These are phyloP conservation scores for Dothistroma pini DNA, from an alignment of 2,329 filamentous ascomycete genomes.

Conservation along the genomic window DNA sequence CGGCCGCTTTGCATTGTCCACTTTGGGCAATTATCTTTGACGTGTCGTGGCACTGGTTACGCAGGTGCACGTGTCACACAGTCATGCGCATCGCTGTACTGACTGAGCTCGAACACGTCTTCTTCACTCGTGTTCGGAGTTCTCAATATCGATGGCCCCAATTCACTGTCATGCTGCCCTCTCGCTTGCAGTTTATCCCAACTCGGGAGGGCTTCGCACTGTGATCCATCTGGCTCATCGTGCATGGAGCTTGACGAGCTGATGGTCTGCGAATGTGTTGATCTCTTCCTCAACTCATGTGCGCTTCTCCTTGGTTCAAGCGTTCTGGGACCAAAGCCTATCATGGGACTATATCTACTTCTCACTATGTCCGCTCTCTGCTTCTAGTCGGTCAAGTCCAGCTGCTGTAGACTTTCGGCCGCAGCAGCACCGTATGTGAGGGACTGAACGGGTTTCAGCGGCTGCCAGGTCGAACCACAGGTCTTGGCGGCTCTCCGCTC, in stretches of 20 bases:
- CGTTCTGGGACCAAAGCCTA: constrained; percentile 5
- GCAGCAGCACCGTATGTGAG: constrained; percentile 3
- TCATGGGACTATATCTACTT: neutral
- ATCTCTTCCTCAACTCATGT: neutral
- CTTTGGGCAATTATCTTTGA: neutral
- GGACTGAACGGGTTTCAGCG: constrained; percentile 3
- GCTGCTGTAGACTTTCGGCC: neutral
- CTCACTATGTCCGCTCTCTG: neutral
- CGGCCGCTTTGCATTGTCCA: neutral
- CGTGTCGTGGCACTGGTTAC: neutral
- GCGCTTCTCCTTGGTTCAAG: neutral
- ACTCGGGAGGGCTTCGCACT: neutral
- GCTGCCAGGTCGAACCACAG: constrained; percentile 2
- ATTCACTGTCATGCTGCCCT: neutral
- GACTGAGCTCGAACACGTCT: neutral
- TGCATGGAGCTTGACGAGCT: neutral
- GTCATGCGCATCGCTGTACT: neutral
- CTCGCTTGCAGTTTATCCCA: neutral
- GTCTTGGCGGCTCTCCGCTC: neutral
- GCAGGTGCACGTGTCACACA: neutral
- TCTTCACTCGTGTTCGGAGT: neutral
- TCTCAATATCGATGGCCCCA: neutral
- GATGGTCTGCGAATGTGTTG: neutral
- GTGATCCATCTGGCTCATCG: neutral
- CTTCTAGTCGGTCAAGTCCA: neutral